phyloP scores from a whole-genome alignment of 352 stramenopile species.

The Plasmopara muralis region DNA sequence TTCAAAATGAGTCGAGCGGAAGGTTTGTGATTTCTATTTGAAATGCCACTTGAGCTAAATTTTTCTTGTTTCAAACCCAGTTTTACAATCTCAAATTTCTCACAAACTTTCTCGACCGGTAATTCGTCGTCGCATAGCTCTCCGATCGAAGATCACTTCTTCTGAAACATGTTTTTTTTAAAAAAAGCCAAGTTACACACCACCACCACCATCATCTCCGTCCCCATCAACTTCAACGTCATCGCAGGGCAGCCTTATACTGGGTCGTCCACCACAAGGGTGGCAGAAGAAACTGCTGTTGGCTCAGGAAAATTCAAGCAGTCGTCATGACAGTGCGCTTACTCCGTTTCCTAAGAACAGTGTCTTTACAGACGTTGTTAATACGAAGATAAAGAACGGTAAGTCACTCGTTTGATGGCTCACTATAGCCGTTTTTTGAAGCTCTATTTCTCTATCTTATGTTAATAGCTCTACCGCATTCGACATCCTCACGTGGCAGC shows the following conservation, averaged over 20 bases:
- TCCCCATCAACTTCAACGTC: conserved; percentile 30
- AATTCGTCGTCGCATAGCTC: neutral
- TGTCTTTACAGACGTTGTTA: neutral
- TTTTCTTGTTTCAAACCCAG: conserved; percentile 6
- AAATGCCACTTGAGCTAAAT: neutral
- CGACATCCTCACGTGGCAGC: conserved; percentile 8
- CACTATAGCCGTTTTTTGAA: neutral
- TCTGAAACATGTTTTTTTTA: neutral
- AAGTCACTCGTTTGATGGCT: neutral
- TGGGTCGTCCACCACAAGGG: conserved; percentile 28
- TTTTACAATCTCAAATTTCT: conserved; percentile 24
- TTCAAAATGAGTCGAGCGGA: conserved; percentile 32
- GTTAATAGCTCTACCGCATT: neutral
- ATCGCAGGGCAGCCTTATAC: conserved; percentile 34
- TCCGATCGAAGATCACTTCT: neutral
- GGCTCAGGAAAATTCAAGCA: conserved; percentile 6
- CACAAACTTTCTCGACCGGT: conserved; percentile 5
- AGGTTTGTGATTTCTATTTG: conserved; percentile 13
- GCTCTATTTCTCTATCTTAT: neutral
- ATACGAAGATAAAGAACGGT: conserved; percentile 5
- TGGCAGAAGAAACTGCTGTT: conserved; percentile 36
- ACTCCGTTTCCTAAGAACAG: neutral
- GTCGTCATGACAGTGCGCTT: neutral
- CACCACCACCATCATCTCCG: neutral
- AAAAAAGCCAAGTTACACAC: conserved; percentile 3